Conservation (phyloP, 192 early-diverging fungal genomes). For the Coemansia sp. region DNA sequence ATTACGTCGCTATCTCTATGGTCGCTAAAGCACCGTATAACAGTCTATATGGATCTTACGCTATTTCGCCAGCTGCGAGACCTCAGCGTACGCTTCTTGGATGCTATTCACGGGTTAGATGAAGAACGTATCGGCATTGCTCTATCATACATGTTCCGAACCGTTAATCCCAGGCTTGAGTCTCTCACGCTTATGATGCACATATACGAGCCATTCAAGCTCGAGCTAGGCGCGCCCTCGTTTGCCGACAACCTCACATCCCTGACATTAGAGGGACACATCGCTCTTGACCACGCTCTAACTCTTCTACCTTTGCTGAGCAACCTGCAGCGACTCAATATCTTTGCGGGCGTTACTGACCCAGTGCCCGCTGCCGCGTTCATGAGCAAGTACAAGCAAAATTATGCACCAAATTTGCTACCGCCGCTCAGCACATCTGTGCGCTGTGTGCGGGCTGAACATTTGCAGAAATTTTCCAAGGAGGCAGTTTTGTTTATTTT, state of each 20-base stretch:
- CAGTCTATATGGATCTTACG: neutral
- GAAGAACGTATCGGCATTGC: neutral
- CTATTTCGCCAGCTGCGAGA: neutral
- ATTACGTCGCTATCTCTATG: slow-evolving; percentile 8
- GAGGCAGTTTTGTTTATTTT: neutral
- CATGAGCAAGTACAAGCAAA: neutral
- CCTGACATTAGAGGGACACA: neutral
- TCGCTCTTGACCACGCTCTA: neutral
- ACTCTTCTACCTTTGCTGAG: neutral
- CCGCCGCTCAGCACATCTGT: neutral
- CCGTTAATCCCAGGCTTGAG: neutral
- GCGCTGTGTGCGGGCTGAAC: neutral
- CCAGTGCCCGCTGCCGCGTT: neutral
- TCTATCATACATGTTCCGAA: neutral
- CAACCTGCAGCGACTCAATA: neutral
- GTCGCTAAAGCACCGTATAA: slow-evolving; percentile 11
- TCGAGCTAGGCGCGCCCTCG: neutral
- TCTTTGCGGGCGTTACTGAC: neutral
- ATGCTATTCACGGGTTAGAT: neutral
- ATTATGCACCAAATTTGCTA: neutral
- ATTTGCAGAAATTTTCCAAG: neutral
- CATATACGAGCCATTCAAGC: neutral
- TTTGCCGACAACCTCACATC: slow-evolving; percentile 8
- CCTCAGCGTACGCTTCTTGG: slow-evolving; percentile 14
- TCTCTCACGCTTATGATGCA: slow-evolving; percentile 7